These are phyloP conservation scores for Huntiella bhutanensis DNA, from an alignment of 2,329 filamentous ascomycete genomes.

Conservation along the genomic window DNA sequence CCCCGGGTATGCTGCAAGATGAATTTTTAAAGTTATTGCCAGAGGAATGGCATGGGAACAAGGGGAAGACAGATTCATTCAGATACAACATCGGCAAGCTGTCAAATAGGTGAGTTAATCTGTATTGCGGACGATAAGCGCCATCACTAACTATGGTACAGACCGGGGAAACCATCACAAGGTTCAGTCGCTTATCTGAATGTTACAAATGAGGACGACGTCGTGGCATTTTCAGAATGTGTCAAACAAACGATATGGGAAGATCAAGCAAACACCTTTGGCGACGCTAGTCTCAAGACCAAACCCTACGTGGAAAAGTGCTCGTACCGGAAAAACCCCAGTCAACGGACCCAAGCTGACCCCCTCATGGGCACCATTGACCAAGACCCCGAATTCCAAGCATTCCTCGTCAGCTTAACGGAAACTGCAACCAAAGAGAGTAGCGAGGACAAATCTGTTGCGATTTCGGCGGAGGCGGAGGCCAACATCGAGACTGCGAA, in stretches of 20 bases:
- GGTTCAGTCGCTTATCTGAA: constrained; percentile 71
- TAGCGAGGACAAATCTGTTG: constrained; percentile 25
- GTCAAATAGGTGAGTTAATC: constrained; percentile 30
- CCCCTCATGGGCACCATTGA: constrained; percentile 86
- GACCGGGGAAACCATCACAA: constrained; percentile 66
- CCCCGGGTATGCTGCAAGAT: constrained; percentile 61
- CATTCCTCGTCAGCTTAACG: constrained; percentile 61
- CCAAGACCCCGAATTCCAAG: constrained; percentile 88
- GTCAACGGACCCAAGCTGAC: constrained; percentile 56
- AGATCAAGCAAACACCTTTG: constrained; percentile 61
- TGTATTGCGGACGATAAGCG: background rate
- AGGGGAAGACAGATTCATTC: constrained; percentile 71
- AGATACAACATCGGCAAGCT: constrained; percentile 49
- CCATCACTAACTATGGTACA: constrained; percentile 19
- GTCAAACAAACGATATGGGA: constrained; percentile 55
- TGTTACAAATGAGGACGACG: constrained; percentile 50
- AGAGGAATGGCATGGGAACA: constrained; percentile 62
- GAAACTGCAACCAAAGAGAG: constrained; percentile 30
- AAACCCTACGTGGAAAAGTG: constrained; percentile 68
- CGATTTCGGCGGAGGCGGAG: constrained; percentile 22
- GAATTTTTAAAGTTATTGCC: constrained; percentile 61
- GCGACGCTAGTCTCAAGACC: constrained; percentile 53
- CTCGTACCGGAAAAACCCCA: constrained; percentile 66
- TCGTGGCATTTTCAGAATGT: constrained; percentile 47
- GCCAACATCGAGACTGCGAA: constrained; percentile 34